phyloP scores from a whole-genome alignment of 176 grass and related monocot genomes.

The Oryza meridionalis region DNA sequence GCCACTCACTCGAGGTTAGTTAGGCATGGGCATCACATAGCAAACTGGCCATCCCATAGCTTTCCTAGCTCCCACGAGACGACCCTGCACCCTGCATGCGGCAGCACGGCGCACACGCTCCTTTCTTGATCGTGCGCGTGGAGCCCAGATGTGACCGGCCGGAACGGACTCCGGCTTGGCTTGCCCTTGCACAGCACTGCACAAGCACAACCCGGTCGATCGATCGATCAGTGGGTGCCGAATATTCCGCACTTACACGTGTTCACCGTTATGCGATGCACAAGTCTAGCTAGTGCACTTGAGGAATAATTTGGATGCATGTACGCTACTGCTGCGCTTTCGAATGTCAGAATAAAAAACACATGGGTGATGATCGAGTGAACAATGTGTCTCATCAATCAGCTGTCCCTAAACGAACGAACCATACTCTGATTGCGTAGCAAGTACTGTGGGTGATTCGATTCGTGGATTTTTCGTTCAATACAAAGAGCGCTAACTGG shows the following conservation, averaged over 20 bases:
- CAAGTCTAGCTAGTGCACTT: background rate
- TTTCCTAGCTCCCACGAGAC: background rate
- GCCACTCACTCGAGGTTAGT: background rate
- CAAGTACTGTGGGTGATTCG: background rate
- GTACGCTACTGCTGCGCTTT: background rate
- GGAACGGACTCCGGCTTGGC: background rate
- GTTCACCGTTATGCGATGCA: background rate
- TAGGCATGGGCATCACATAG: background rate
- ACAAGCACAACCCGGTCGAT: background rate
- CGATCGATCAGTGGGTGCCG: background rate
- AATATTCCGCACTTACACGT: background rate
- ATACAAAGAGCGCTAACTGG: background rate
- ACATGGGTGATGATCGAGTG: background rate
- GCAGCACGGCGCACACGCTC: background rate
- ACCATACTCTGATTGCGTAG: background rate
- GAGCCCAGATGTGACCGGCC: slow-evolving; percentile 11
- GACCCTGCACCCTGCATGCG: background rate
- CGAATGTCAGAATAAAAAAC: background rate
- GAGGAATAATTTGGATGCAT: background rate
- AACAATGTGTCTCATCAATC: background rate
- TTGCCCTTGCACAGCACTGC: background rate
- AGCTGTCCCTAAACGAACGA: too few relatives aligned
- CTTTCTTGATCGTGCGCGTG: background rate
- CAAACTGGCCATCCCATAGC: background rate
- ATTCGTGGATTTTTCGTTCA: background rate